Evolutionary conservation across 352 stramenopile species (phyloP).

Genomic region (Phytophthora kernoviae): DNA sequence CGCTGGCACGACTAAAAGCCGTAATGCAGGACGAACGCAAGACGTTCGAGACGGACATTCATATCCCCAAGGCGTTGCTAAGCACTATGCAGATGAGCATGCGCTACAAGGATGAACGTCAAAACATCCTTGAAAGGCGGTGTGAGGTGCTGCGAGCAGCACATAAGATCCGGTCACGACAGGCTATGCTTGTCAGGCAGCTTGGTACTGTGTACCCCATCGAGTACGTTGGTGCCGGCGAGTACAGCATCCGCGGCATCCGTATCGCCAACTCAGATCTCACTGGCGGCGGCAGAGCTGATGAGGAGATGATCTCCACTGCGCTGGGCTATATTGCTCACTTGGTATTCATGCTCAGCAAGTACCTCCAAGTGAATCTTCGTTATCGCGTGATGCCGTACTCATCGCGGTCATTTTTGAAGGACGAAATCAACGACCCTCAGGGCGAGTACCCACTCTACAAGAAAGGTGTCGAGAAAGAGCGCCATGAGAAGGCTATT

Average conservation of each 20-base stretch:
- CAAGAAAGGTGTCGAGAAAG: constrained; percentile 75
- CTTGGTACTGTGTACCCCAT: constrained; percentile 83
- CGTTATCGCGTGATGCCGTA: constrained; percentile 83
- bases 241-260: constrained; percentile 85
- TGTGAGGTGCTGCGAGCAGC: constrained; percentile 78
- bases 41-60: constrained; percentile 82
- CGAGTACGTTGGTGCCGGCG: constrained; percentile 77
- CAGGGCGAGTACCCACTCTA: constrained; percentile 84
- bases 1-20: constrained; percentile 53
- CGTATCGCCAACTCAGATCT: constrained; percentile 77
- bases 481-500: constrained; percentile 81
- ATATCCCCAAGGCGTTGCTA: constrained; percentile 77
- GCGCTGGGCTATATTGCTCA: constrained; percentile 87
- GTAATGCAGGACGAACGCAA: constrained; percentile 79
- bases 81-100: constrained; percentile 84
- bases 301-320: constrained; percentile 87
- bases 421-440: constrained; percentile 87
- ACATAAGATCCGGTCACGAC: constrained; percentile 82
- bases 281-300: constrained; percentile 49
- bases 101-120: constrained; percentile 83
- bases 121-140: constrained; percentile 75
- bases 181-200: constrained; percentile 81
- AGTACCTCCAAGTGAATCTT: constrained; percentile 87
- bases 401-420: constrained; percentile 81
- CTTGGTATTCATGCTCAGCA: constrained; percentile 89